Conservation (phyloP, 768 basidiomycete genomes). For the Kwoniella europaea region DNA sequence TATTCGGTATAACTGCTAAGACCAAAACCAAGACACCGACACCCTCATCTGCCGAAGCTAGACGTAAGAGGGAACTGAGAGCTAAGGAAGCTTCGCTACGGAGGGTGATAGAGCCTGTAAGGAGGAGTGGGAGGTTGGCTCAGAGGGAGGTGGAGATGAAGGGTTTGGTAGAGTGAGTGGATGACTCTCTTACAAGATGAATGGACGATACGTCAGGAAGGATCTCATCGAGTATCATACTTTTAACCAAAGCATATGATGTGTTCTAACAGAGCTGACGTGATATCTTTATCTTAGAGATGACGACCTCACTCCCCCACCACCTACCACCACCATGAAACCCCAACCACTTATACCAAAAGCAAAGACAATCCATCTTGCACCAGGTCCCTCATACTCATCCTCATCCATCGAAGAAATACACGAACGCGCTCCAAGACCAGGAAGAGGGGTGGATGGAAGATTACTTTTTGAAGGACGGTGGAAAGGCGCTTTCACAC, state of each 20-base stretch:
- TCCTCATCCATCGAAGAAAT: neutral
- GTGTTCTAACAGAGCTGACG: no score
- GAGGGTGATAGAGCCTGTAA: constrained; percentile 20
- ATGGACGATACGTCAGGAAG: neutral
- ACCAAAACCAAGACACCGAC: constrained; percentile 10
- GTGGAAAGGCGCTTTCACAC: constrained; percentile 53
- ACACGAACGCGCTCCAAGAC: constrained; percentile 26
- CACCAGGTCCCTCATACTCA: constrained; percentile 37
- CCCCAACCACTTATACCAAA: constrained; percentile 23
- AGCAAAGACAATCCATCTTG: constrained; percentile 20
- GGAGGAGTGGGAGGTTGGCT: constrained; percentile 34
- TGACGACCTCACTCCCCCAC: constrained; percentile 8
- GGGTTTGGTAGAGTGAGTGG: neutral
- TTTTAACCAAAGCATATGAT: no score
- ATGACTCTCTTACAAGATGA: neutral
- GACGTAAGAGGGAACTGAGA: constrained; percentile 10
- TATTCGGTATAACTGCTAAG: neutral
- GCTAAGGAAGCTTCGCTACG: constrained; percentile 16
- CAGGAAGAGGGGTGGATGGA: constrained; percentile 39
- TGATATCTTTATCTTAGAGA: constrained; percentile 3
- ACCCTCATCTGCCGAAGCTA: constrained; percentile 7
- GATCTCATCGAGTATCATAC: no score
- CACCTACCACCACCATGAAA: neutral
- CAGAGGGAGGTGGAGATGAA: constrained; percentile 18
- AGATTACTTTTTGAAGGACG: constrained; percentile 51